A percentile compares a stretch with the other conserved stretches of the same genome.
Conservation (phyloP, 352 stramenopile species). For the Phytophthora hibernalis region DNA sequence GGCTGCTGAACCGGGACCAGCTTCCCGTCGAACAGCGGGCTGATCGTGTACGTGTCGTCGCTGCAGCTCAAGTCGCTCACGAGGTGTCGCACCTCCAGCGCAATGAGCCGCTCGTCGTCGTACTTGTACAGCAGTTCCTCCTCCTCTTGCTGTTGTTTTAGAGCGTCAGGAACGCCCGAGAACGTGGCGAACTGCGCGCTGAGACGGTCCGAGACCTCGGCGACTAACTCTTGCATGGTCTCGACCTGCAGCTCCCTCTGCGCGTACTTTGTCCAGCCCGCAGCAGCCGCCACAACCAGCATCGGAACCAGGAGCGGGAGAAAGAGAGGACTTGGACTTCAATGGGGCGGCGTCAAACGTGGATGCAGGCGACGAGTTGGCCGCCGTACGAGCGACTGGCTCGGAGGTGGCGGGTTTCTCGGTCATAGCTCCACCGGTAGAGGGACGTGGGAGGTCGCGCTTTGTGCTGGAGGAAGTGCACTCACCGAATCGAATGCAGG, state of each 20-base stretch:
- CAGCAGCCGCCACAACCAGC: constrained; percentile 28
- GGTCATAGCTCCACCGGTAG: constrained; percentile 26
- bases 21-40: constrained; percentile 44
- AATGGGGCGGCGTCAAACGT: constrained; percentile 3
- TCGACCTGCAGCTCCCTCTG: constrained; percentile 31
- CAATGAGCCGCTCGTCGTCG: constrained; percentile 52
- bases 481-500: constrained; percentile 23
- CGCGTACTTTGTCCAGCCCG: constrained; percentile 23
- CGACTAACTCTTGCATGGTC: constrained; percentile 26
- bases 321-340: constrained; percentile 14
- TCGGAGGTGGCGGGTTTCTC: constrained; percentile 5
- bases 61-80: constrained; percentile 44
- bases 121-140: constrained; percentile 61
- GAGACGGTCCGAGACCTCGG: constrained; percentile 28
- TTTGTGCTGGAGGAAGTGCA: constrained; percentile 13
- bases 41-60: constrained; percentile 41
- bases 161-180: neutral
- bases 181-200: constrained; percentile 21
- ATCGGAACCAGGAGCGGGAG: constrained; percentile 26
- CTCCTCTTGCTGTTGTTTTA: constrained; percentile 3
- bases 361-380: neutral
- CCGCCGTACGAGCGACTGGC: neutral
- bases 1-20: constrained; percentile 50
- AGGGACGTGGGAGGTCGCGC: constrained; percentile 8
- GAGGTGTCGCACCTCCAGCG: constrained; percentile 47